Evolutionary conservation across 768 basidiomycete genomes (phyloP), one percentile per base, ranked within the genome.

Genomic region (Lepiota subincarnata): DNA sequence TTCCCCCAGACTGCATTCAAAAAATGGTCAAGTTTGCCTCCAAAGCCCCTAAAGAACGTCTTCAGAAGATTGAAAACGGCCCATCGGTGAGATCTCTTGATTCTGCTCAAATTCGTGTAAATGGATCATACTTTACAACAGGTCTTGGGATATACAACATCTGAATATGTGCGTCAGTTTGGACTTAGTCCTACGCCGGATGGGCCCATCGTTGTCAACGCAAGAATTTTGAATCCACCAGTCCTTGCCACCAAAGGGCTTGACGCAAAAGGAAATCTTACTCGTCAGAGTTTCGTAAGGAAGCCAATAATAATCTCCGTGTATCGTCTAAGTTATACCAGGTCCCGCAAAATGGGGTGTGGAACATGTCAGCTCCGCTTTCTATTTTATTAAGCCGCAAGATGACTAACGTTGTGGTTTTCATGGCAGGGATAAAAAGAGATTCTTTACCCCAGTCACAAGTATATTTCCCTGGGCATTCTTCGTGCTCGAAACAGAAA

Each of bases 81-180:
- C 63, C 86, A 24, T 62, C 73, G 53, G 85, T 86, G 34, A 11
- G 54, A 49, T 6, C 31, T 47, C 13, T 18, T 22, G 13, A 16
- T 20, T 13, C 22, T 26, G 20, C 35, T 16, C 13, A 11, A 26
- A 6, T 35, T 0, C 6, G 50, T 42, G 6, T 13, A 40, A 18
- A 18, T 34, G 16, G 35, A 2, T 34, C 28, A 19, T 8, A 16
- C n/a, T 20, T 11, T 8, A 26, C 31, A 16, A 2, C 48, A 84
- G 81, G 73, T 81, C 18, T 72, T 87, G 36, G 71, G 76, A 42
- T 87, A 86, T 55, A 83, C 83, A 0, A 82, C 85, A 60, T 87
- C 86, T 0, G 77, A 87, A 50, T 89, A 89, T 55, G 77, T 89
- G 40, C 74, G 76, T 13, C 72, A 79, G 56, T 91, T 92, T 56